These are phyloP conservation scores for Sarcodon sp. DNA, from an alignment of 768 basidiomycete genomes.

Conservation along the genomic window DNA sequence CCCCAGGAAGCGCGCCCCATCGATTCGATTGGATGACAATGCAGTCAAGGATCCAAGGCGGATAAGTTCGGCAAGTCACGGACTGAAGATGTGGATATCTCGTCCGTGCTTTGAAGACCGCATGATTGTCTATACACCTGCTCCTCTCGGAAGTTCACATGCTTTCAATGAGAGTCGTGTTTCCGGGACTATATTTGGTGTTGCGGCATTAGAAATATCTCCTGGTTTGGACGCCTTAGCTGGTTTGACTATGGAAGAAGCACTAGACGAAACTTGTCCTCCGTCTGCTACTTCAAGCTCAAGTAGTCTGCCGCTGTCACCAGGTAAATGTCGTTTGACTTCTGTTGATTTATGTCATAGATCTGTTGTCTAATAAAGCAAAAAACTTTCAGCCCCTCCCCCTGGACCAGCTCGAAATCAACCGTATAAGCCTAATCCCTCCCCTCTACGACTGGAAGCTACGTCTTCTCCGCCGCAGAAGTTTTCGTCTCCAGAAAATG, in stretches of 20 bases:
- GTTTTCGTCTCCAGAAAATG: neutral
- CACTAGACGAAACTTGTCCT: conserved; percentile 7
- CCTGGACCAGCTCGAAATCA: conserved; percentile 9
- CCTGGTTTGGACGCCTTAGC: conserved; percentile 53
- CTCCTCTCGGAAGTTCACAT: conserved; percentile 15
- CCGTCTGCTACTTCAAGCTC: conserved; percentile 9
- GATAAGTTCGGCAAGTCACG: conserved; percentile 29
- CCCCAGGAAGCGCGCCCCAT: conserved; percentile 8
- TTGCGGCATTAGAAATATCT: conserved; percentile 65
- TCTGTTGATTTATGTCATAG: conserved; percentile 1
- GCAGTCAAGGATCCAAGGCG: conserved; percentile 16
- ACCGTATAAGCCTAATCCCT: conserved; percentile 14
- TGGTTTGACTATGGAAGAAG: conserved; percentile 24
- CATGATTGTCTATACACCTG: conserved; percentile 36
- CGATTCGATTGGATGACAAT: conserved; percentile 20
- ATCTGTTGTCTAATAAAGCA: conserved; percentile 1
- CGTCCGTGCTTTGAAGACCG: conserved; percentile 74
- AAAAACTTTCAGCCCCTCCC: conserved; percentile 4
- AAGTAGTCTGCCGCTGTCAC: neutral
- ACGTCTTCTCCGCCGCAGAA: conserved; percentile 4
- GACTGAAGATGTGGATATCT: conserved; percentile 55
- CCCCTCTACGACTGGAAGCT: conserved; percentile 16
- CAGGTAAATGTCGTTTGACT: neutral
- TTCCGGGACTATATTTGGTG: conserved; percentile 34
- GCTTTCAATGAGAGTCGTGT: conserved; percentile 21